Conservation (phyloP, 2,329 filamentous ascomycete genomes). For the Neonectria faginata region DNA sequence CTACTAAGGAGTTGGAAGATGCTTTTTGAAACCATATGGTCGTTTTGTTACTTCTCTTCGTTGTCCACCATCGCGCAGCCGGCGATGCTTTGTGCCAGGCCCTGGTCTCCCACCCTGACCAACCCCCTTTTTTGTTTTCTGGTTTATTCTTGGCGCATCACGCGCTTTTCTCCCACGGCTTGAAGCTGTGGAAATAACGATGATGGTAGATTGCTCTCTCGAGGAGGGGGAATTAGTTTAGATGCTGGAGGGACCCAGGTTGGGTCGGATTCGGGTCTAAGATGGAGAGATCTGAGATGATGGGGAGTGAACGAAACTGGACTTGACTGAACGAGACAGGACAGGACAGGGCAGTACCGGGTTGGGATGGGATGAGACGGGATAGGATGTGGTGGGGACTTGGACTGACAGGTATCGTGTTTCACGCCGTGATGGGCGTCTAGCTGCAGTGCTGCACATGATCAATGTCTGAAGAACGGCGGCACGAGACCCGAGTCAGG, state of each 20-base stretch:
- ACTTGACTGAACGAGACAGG: slow-evolving; percentile 19
- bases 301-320: slow-evolving; percentile 31
- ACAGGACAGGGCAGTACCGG: slow-evolving; percentile 13
- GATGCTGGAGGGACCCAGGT: slow-evolving; percentile 19
- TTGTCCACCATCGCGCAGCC: slow-evolving; percentile 19
- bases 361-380: slow-evolving; percentile 11
- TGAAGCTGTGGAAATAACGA: slow-evolving; percentile 29
- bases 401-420: slow-evolving; percentile 33
- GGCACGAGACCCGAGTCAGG: background rate
- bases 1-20: slow-evolving; percentile 43
- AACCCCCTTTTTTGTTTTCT: slow-evolving; percentile 30
- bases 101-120: slow-evolving; percentile 27
- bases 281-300: slow-evolving; percentile 27
- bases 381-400: slow-evolving; percentile 10
- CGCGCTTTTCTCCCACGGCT: slow-evolving; percentile 28
- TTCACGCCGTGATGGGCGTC: background rate
- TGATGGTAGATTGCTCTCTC: slow-evolving; percentile 26
- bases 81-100: slow-evolving; percentile 15
- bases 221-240: slow-evolving; percentile 28
- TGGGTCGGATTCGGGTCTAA: slow-evolving; percentile 11
- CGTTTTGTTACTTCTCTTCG: slow-evolving; percentile 14
- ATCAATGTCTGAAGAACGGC: background rate
- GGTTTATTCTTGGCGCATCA: slow-evolving; percentile 32
- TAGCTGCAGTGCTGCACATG: background rate
- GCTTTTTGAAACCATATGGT: slow-evolving; percentile 33